Base-by-base conservation (phyloP, 441 rosid genomes). In the Croton setiger region DNA sequence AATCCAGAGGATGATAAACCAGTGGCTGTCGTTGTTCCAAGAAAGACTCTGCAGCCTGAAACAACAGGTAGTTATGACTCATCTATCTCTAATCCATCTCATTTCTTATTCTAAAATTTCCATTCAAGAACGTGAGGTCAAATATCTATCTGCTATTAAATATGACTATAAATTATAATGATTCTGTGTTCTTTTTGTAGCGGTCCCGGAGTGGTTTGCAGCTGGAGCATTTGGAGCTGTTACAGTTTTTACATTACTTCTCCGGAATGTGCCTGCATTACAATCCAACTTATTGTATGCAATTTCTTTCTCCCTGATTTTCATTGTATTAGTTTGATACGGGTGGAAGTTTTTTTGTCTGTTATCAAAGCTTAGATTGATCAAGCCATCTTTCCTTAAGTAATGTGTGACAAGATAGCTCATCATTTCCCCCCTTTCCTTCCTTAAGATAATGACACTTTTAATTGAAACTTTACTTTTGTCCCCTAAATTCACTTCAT, bases 1-100 rank as follows among this genome's bases (percentile, higher is more conserved):
- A 90, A 89, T 85, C 99, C 96, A 39, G 97, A 90, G 84, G 97
- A 94, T 84, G 93, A 94, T 78, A 87, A 87, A 76, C 98, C 98
- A 65, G 89, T 91, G 68, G 98, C 91, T 7, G 99, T 94, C 76
- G 94, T 94, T 71, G 99, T 91, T 75, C 97, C 97, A 56, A 79
- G 85, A 78, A 82, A 66, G 66, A 82, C 91, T 69, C 80, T 94
- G 80, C 97, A 83, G 77, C 96, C 96, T 37, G 97, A 88, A 70
- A 80, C 91, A 68, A 81, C 88, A 58, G 92, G 99, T 94, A 75
- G 54, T 68, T 72, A 44, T 64, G 62, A 15, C 13, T 63, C 52
- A 58, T 67, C 68, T 52, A 23, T 35, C 39, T 18, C 35, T 8
- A 20, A 21, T 20, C 43, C 65, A 55, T 44, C 68, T 5, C 14